Percentiles rank a stretch among this genome's conserved stretches.
phyloP scores from a whole-genome alignment of 2,329 filamentous ascomycete species.

The Claviceps africana region DNA sequence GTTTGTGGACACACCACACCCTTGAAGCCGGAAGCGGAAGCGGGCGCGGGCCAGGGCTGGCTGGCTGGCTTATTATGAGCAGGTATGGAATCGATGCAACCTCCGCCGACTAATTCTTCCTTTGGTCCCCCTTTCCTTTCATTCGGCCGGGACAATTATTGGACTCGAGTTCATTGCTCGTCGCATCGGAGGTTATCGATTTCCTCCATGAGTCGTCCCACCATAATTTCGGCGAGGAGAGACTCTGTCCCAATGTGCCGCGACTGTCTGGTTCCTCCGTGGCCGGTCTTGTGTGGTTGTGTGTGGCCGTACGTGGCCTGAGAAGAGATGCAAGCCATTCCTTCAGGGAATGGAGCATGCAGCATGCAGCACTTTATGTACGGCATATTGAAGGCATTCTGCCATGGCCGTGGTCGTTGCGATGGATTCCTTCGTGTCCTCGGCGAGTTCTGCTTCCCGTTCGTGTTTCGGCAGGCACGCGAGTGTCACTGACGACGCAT shows the following conservation, averaged over 20 bases:
- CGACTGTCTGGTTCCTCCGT: background rate
- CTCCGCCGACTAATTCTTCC: too few relatives aligned
- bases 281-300: background rate
- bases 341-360: background rate
- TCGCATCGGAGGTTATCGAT: too few relatives aligned
- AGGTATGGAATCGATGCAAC: background rate
- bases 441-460: constrained; percentile 1
- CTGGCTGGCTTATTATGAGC: background rate
- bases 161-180: too few relatives aligned
- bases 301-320: background rate
- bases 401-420: background rate
- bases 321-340: background rate
- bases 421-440: constrained; percentile 1
- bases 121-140: background rate
- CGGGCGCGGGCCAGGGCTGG: background rate
- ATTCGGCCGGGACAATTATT: background rate
- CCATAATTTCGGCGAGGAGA: background rate
- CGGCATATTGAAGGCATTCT: background rate
- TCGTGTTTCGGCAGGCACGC: background rate
- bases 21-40: background rate
- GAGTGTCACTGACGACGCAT: background rate
- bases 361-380: background rate
- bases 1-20: background rate
- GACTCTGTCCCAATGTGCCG: background rate
- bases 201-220: background rate